A percentile compares a stretch with the other conserved stretches of the same genome.
Evolutionary conservation across 441 rosid genomes (phyloP).

Genomic region (Gossypium gossypioides): DNA sequence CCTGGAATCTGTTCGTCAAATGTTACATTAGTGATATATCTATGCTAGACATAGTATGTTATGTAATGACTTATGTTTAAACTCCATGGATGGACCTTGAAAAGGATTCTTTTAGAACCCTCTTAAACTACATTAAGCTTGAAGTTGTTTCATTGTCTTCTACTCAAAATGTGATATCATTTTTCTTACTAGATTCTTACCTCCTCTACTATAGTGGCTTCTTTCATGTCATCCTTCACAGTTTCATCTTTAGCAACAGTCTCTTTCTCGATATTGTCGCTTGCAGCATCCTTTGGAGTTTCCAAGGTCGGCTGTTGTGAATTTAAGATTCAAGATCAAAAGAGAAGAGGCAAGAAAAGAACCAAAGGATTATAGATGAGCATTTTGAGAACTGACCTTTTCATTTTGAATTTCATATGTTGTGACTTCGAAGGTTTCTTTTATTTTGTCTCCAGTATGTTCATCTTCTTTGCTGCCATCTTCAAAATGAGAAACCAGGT

Average conservation of each 20-base stretch:
- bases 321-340: slow-evolving; percentile 7
- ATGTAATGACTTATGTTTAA: background rate
- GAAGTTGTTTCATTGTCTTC: background rate
- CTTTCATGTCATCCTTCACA: slow-evolving; percentile 17
- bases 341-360: slow-evolving; percentile 8
- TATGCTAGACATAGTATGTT: slow-evolving; percentile 8
- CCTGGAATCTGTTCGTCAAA: slow-evolving; percentile 17
- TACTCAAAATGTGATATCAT: background rate
- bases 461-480: slow-evolving; percentile 23
- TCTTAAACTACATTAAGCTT: background rate
- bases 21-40: slow-evolving; percentile 16
- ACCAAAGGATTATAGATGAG: background rate
- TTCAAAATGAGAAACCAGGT: slow-evolving; percentile 12
- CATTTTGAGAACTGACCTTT: slow-evolving; percentile 17
- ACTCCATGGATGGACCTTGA: slow-evolving; percentile 3
- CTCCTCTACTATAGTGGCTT: slow-evolving; percentile 23
- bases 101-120: background rate
- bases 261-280: slow-evolving; percentile 13
- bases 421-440: background rate
- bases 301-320: slow-evolving; percentile 17
- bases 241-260: slow-evolving; percentile 17
- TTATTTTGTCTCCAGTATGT: slow-evolving; percentile 17
- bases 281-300: slow-evolving; percentile 15
- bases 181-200: slow-evolving; percentile 22
- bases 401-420: slow-evolving; percentile 7